A percentile compares a stretch with the other conserved stretches of the same genome.
Evolutionary conservation across 495 filamentous ascomycete genomes (phyloP).

Genomic region (Pseudevernia furfuracea): DNA sequence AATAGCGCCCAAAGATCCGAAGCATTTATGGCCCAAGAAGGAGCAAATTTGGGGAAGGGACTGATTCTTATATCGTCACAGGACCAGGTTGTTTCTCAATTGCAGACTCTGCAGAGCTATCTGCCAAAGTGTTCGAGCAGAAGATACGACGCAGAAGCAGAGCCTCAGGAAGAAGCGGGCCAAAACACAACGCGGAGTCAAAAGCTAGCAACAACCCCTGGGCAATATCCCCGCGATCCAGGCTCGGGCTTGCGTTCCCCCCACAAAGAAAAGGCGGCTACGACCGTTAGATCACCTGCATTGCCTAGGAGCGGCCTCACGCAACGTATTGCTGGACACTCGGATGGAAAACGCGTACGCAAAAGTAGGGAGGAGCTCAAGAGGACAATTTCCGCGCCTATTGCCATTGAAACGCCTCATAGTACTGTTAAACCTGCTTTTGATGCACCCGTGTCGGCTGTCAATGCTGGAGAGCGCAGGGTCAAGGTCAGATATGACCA

Average conservation of each 20-base stretch:
- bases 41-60: neutral
- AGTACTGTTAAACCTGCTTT: conserved; percentile 27
- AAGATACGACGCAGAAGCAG: neutral
- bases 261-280: neutral
- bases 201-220: no score
- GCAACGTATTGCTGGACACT: conserved; percentile 14
- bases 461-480: conserved; percentile 69
- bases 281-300: neutral
- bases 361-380: conserved; percentile 21
- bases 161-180: neutral
- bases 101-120: neutral
- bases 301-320: conserved; percentile 18
- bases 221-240: neutral
- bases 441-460: conserved; percentile 77
- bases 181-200: neutral
- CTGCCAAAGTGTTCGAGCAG: neutral
- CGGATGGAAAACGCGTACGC: conserved; percentile 8
- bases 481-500: conserved; percentile 64
- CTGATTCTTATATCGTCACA: neutral
- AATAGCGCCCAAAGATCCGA: neutral
- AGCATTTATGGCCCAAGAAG: neutral
- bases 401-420: conserved; percentile 40
- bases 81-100: neutral
- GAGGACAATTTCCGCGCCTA: conserved; percentile 21
- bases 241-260: neutral